These are phyloP conservation scores for Przewalskia tangutica DNA, from an alignment of 257 asterid species.

Conservation along the genomic window DNA sequence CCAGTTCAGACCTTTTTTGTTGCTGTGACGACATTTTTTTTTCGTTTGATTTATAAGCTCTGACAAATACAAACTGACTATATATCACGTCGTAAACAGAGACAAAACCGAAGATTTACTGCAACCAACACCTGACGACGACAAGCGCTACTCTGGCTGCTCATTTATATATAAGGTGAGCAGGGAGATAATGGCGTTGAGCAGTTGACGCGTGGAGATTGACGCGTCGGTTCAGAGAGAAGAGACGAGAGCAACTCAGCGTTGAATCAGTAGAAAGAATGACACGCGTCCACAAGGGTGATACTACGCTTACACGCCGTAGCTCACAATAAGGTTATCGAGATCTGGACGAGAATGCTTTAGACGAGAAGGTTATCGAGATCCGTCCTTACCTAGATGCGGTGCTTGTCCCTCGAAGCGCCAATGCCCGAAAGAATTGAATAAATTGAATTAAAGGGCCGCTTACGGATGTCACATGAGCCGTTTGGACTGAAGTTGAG, in stretches of 20 bases:
- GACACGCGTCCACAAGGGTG: background rate
- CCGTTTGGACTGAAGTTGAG: no score
- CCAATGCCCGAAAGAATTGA: no score
- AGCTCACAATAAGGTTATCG: no score
- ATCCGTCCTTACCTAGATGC: no score
- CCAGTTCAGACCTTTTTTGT: constrained; percentile 30
- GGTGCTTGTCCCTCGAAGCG: no score
- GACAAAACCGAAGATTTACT: background rate
- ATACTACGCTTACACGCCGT: background rate
- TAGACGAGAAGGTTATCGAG: no score
- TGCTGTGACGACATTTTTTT: constrained; percentile 30
- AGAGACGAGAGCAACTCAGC: background rate
- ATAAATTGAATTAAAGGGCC: no score
- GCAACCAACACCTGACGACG: background rate
- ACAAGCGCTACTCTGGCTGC: background rate
- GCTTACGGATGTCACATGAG: no score
- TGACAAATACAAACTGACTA: no score
- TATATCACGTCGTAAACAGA: background rate
- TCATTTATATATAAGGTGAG: no score
- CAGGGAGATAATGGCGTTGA: background rate
- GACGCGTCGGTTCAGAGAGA: background rate
- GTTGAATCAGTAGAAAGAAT: background rate
- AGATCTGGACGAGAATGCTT: no score
- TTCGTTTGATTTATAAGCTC: no score
- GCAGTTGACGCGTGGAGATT: background rate